phyloP scores from a whole-genome alignment of 257 asterid genomes.

The Marsdenia floribunda region DNA sequence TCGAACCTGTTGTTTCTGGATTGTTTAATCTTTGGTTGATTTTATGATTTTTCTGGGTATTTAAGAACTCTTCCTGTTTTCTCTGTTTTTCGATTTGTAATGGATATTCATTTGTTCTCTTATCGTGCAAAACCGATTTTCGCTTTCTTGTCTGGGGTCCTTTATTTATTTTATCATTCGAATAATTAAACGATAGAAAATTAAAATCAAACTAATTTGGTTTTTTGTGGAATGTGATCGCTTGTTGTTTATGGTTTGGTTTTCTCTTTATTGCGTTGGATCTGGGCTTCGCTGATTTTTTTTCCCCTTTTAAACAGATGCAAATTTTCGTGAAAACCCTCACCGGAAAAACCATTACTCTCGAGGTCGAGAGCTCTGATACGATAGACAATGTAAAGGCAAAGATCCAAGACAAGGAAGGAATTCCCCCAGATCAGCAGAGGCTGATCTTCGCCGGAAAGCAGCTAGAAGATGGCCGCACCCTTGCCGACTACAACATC shows the following conservation, averaged over 20 bases:
- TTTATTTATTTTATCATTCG: no score
- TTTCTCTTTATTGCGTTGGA: not conserved
- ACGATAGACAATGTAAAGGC: constrained; percentile 45
- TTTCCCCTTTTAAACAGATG: constrained; percentile 29
- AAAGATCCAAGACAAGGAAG: constrained; percentile 34
- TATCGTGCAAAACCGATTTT: not conserved
- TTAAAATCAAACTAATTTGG: no score
- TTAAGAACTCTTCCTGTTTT: not conserved
- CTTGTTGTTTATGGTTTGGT: not conserved
- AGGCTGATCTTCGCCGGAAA: constrained; percentile 34
- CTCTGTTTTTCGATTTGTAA: not conserved
- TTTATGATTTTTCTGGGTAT: not conserved
- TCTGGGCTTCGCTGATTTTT: not conserved
- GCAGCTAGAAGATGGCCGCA: constrained; percentile 33
- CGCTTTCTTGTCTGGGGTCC: not conserved
- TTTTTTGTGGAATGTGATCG: not conserved
- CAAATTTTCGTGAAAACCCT: constrained; percentile 64
- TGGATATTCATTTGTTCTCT: not conserved
- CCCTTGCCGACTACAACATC: constrained; percentile 34
- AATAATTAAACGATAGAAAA: no score
- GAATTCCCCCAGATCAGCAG: constrained; percentile 39
- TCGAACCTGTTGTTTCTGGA: not conserved
- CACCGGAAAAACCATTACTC: constrained; percentile 44
- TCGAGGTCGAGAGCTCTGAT: constrained; percentile 38
- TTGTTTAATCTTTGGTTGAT: not conserved